Percentiles rank a stretch among this genome's conserved stretches.
phyloP scores from a whole-genome alignment of 768 basidiomycete genomes.

The Boletales sp. region DNA sequence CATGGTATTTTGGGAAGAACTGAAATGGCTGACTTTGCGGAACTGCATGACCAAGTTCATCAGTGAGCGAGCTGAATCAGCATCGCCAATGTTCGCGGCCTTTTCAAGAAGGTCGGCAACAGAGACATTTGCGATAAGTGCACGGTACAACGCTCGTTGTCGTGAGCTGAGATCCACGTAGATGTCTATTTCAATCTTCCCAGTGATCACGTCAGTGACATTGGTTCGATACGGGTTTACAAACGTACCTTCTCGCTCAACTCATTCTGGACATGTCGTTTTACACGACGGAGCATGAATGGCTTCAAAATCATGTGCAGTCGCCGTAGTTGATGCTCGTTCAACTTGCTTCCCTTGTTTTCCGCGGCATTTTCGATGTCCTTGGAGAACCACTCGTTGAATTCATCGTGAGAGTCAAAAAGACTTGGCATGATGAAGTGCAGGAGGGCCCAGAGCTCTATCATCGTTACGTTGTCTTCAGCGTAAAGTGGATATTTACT shows the following conservation, averaged over 20 bases:
- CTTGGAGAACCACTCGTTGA: constrained; percentile 99
- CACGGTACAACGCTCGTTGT: constrained; percentile 87
- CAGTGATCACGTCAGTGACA: constrained; percentile 76
- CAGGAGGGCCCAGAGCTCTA: constrained; percentile 96
- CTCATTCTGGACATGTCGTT: constrained; percentile 99
- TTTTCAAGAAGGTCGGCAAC: constrained; percentile 92
- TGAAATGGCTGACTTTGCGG: constrained; percentile 64
- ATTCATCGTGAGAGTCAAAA: constrained; percentile 99
- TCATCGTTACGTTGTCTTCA: constrained; percentile 2
- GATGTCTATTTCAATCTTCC: constrained; percentile 92
- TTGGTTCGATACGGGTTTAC: constrained; percentile 49
- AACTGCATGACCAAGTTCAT: constrained; percentile 99
- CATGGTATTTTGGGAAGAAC: constrained; percentile 1
- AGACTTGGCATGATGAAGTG: constrained; percentile 99
- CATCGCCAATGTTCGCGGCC: constrained; percentile 87
- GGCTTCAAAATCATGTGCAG: constrained; percentile 99
- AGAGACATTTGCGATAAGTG: constrained; percentile 88
- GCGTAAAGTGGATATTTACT: not conserved
- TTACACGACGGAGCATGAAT: constrained; percentile 97
- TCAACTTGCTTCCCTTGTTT: constrained; percentile 86
- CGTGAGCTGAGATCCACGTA: constrained; percentile 92
- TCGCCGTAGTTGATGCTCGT: constrained; percentile 91
- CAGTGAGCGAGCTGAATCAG: constrained; percentile 85
- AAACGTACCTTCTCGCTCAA: constrained; percentile 87
- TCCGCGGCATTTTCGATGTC: constrained; percentile 96